Conservation (phyloP, 441 rosid genomes). For the Corymbia calophylla region DNA sequence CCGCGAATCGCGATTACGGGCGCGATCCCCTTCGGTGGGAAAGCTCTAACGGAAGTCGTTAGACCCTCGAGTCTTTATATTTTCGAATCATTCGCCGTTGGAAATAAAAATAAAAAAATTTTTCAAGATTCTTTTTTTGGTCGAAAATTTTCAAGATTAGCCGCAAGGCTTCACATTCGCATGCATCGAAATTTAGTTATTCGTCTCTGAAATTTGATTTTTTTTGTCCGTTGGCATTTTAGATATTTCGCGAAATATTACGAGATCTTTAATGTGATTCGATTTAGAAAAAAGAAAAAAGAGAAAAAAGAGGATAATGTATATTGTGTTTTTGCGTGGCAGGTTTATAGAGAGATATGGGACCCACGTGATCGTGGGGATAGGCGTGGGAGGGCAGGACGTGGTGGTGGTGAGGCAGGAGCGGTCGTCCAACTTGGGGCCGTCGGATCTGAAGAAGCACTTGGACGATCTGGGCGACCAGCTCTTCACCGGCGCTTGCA, state of each 20-base stretch:
- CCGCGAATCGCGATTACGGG: not conserved
- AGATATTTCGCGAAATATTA: no score
- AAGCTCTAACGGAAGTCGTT: not conserved
- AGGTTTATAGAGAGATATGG: slow-evolving; percentile 93
- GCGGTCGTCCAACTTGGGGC: slow-evolving; percentile 36
- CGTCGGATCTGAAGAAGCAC: slow-evolving; percentile 56
- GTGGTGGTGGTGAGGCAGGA: slow-evolving; percentile 70
- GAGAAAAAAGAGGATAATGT: no score
- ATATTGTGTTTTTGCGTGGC: not conserved
- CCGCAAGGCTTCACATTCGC: not conserved
- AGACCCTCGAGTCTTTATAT: not conserved
- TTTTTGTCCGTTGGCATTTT: no score
- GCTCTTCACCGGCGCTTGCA: slow-evolving; percentile 64
- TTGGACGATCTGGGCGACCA: slow-evolving; percentile 75
- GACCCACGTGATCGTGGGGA: slow-evolving; percentile 75
- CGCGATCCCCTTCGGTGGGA: not conserved
- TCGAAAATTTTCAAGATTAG: not conserved
- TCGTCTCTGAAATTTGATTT: no score
- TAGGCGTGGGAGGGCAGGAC: slow-evolving; percentile 79
- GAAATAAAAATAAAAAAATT: no score
- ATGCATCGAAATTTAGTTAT: no score
- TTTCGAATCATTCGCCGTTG: no score
- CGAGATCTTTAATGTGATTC: no score
- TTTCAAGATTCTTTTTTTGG: no score
- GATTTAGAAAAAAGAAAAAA: no score